Percentiles rank a stretch among this genome's conserved stretches.
Conservation (phyloP, 441 rosid species). For the Adansonia rubrostipa region DNA sequence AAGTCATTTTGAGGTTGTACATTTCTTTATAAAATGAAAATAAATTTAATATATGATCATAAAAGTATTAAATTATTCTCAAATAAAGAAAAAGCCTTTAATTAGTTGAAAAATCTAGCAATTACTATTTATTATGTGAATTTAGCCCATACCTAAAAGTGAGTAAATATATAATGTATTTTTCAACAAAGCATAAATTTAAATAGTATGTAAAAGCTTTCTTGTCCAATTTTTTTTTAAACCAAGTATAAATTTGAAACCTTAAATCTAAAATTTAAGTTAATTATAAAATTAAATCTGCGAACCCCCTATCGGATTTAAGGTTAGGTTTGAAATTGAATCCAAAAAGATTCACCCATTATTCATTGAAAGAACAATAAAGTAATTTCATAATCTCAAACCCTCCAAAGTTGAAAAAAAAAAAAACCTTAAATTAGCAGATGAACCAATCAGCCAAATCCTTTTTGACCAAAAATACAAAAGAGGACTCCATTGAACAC, state of each 20-base stretch:
- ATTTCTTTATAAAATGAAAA: not conserved
- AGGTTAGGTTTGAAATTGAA: not conserved
- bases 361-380: not conserved
- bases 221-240: too few relatives aligned
- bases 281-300: not conserved
- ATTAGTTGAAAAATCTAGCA: not conserved
- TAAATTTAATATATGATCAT: not conserved
- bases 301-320: not conserved
- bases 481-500: not conserved
- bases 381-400: not conserved
- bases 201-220: not conserved
- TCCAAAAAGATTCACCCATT: not conserved
- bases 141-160: not conserved
- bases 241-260: not conserved
- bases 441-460: constrained; percentile 5
- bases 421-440: not conserved
- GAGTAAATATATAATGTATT: not conserved
- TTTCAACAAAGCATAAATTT: not conserved
- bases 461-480: not conserved
- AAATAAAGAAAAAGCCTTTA: not conserved
- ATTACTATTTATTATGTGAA: not conserved
- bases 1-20: not conserved
- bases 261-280: too few relatives aligned
- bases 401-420: not conserved
- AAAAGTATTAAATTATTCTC: not conserved